A percentile compares a stretch with the other conserved stretches of the same genome.
phyloP scores from a whole-genome alignment of 2,329 filamentous ascomycete species.

The Alternaria dauci region DNA sequence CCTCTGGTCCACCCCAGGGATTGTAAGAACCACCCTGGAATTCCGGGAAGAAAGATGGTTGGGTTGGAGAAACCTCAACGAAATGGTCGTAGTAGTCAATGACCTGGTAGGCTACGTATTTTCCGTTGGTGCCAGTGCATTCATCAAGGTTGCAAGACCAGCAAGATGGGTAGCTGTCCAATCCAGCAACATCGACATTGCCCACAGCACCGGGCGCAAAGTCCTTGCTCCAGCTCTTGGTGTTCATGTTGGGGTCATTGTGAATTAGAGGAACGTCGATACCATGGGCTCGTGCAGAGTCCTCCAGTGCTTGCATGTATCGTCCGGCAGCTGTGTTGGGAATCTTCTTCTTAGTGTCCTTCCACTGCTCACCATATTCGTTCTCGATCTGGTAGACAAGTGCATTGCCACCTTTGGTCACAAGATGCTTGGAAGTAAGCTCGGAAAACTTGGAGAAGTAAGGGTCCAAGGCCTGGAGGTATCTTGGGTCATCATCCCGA shows the following conservation, averaged over 20 bases:
- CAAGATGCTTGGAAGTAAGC: slow-evolving; percentile 61
- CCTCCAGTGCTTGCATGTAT: slow-evolving; percentile 67
- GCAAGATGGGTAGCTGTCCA: slow-evolving; percentile 64
- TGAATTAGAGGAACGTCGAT: slow-evolving; percentile 66
- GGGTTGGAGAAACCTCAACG: slow-evolving; percentile 52
- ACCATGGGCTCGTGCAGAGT: slow-evolving; percentile 62
- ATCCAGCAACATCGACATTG: slow-evolving; percentile 63
- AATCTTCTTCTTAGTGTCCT: slow-evolving; percentile 48
- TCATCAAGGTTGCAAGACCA: slow-evolving; percentile 71
- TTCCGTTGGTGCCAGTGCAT: slow-evolving; percentile 67
- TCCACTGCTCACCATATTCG: slow-evolving; percentile 58
- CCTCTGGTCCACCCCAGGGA: slow-evolving; percentile 68
- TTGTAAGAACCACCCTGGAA: slow-evolving; percentile 69
- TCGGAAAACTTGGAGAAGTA: slow-evolving; percentile 62
- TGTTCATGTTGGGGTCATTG: slow-evolving; percentile 68
- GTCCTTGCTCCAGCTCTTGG: slow-evolving; percentile 68
- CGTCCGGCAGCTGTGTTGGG: slow-evolving; percentile 60
- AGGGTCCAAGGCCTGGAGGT: slow-evolving; percentile 63
- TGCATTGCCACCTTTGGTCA: slow-evolving; percentile 66
- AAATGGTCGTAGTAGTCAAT: slow-evolving; percentile 60
- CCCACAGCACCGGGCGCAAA: slow-evolving; percentile 62
- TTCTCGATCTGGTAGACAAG: slow-evolving; percentile 68
- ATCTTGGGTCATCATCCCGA: slow-evolving; percentile 62
- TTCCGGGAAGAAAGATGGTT: slow-evolving; percentile 66
- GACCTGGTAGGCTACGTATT: slow-evolving; percentile 64